phyloP scores from a whole-genome alignment of 2,329 filamentous ascomycete species.

The Neonectria ditissima region DNA sequence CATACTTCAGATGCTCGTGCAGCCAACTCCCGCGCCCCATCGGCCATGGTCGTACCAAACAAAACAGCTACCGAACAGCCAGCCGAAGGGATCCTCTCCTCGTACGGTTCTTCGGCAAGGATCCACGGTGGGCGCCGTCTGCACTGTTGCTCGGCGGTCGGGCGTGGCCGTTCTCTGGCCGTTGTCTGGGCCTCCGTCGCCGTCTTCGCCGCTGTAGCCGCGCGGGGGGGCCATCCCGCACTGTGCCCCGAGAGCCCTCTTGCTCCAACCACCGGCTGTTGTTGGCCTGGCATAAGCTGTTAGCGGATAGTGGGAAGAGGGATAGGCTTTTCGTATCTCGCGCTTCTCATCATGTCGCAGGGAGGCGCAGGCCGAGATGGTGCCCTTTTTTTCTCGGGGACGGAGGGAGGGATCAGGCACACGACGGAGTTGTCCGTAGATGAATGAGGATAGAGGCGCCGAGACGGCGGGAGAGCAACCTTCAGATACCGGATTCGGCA shows the following conservation, averaged over 20 bases:
- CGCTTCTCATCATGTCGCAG: slow-evolving; percentile 2
- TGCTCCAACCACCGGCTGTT: background rate
- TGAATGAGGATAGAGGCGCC: background rate
- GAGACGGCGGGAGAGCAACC: background rate
- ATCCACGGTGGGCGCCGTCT: slow-evolving; percentile 21
- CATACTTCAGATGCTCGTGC: background rate
- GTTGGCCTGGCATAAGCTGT: background rate
- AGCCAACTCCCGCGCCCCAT: background rate
- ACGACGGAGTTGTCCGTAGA: background rate
- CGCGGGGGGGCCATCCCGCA: slow-evolving; percentile 17
- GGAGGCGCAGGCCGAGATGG: slow-evolving; percentile 2
- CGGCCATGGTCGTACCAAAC: background rate
- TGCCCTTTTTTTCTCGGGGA: background rate
- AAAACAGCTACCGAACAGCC: slow-evolving; percentile 2
- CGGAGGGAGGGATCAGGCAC: background rate
- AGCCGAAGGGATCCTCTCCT: slow-evolving; percentile 1
- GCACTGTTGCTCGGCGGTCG: slow-evolving; percentile 14
- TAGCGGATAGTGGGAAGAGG: background rate
- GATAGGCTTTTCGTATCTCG: background rate
- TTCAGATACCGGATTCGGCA: slow-evolving; percentile 1
- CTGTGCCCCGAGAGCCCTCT: slow-evolving; percentile 13
- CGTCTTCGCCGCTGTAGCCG: slow-evolving; percentile 26
- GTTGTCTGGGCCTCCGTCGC: slow-evolving; percentile 14
- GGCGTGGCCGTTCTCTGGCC: slow-evolving; percentile 19
- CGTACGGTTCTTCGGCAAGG: slow-evolving; percentile 27